Base-by-base conservation (phyloP, 306 rosid genomes). In the Trifolium subterraneum region DNA sequence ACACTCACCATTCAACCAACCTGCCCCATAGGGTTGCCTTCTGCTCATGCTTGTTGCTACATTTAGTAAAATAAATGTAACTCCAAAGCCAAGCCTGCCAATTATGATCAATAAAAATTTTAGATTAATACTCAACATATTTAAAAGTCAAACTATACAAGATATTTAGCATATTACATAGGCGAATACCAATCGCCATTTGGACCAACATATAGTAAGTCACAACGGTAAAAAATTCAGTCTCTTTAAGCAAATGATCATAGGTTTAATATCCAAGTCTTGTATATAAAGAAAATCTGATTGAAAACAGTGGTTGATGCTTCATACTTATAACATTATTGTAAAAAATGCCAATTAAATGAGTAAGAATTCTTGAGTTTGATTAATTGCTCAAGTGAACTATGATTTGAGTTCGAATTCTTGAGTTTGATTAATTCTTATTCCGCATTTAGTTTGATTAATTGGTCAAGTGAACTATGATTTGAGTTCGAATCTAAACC, bases 1-100 rank as follows among this genome's bases (percentile, higher is more conserved):
- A 78, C 98, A 93, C 48, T 93, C 91, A n/a, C 96, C 93, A 50
- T 86, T 76, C 61, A 93, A 72, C 98, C 98, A 93, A 44, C 96
- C 98, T 71, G 42, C 65, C 18, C 94, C 91, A 81, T 91, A 93
- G 6, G 79, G 22, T 45, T 93, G 98, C 47, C 16, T 78, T 64
- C 72, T 84, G 83, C 81, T 93, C 97, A 93, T 93, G 76, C 98
- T 93, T 67, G 88, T 83, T 7, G 87, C 91, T 42, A 74, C 54
- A 22, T 88, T 68, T 78, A 93, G 59, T 67, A 93, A 44, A 23
- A 78, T 54, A 13, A 77, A 82, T 29, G 83, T 93, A 27, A 84
- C 59, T 68, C 84, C 92, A 83, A 91, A 93, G 88, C 97, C 71
- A 33, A 81, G 44, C 98, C 98, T 93, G 88, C 84, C 75, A 77